Evolutionary conservation across 2,329 filamentous ascomycete genomes (phyloP), one percentile per base, ranked within the genome.

Genomic region (Ceratocystiopsis minuta): DNA sequence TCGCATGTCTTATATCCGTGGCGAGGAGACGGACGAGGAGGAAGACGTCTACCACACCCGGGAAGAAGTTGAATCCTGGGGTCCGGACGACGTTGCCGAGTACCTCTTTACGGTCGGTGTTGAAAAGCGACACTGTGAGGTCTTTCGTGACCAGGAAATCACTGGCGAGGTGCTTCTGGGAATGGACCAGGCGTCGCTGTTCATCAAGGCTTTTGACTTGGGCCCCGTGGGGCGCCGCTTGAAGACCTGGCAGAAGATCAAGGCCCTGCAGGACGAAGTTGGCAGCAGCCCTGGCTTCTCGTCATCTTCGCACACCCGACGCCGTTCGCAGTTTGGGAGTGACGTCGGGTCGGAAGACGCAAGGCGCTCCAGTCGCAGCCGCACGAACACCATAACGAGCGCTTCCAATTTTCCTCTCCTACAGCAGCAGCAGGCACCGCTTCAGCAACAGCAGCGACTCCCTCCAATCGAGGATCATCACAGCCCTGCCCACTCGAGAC

Each of bases 171-270:
- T 96, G 4, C 63, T 98, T 34, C 63, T 98, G 41, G 84, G 83
- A 41, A 93, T 96, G 84, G 86, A 95, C 52, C 88, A 95, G 61
- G 83, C 84, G 44, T 92, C 90, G 34, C 68, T 96, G 15, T 93
- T 95, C 57, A 79, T 96, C 64, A 94, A 94, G 55, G 87, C 90
- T 38, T 93, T 95, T 52, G 84, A 95, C 51, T 68, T 96, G 50
- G 88, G 88, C 16, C 84, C 87, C 3, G 87, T 96, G 51, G 88
- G 88, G 10, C 73, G 84, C 44, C 73, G 88, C 46, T 62, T 96
- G 47, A 92, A 92, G 58, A 94, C 87, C 2, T 96, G 88, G 88
- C 85, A 95, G 60, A 94, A 90, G 60, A 87, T 96, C 58, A 93
- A 93, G 59, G 67, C 75, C 4, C 69, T 96, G 48, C 88, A 96